These are phyloP conservation scores for Sclerotinia spermophila DNA, from an alignment of 2,329 filamentous ascomycete species.

Conservation along the genomic window DNA sequence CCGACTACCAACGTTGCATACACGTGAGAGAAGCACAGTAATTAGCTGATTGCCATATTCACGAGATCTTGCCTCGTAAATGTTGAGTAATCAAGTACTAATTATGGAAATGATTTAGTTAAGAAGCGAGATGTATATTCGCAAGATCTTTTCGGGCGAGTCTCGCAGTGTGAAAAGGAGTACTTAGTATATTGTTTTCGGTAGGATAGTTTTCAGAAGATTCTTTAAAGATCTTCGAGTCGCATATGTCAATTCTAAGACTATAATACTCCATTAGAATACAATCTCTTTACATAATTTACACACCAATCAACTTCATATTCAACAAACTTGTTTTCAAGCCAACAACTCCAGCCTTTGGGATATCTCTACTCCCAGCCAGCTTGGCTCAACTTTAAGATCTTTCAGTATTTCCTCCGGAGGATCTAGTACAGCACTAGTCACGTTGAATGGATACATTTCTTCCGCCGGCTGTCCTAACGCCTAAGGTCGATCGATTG, in stretches of 20 bases:
- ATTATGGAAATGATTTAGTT: background rate
- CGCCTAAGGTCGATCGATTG: background rate
- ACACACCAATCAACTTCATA: background rate
- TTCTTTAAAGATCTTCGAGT: background rate
- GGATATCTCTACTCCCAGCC: background rate
- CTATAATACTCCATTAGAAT: background rate
- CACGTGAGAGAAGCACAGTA: background rate
- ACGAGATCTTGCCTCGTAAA: background rate
- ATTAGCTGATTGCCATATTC: background rate
- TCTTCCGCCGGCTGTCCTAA: background rate
- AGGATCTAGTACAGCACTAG: background rate
- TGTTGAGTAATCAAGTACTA: background rate
- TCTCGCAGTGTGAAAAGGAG: background rate
- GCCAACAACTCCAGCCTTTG: background rate
- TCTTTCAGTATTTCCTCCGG: background rate
- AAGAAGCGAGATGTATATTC: background rate
- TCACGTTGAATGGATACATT: background rate
- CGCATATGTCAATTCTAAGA: background rate
- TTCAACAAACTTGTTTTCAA: background rate
- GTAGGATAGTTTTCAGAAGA: background rate
- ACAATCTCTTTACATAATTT: background rate
- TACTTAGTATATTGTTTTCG: background rate
- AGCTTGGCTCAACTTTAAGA: background rate
- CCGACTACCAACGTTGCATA: background rate
- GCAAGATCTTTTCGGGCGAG: background rate